These are phyloP conservation scores for Leptosphaerulina australis DNA, from an alignment of 2,329 filamentous ascomycete genomes.

Conservation along the genomic window DNA sequence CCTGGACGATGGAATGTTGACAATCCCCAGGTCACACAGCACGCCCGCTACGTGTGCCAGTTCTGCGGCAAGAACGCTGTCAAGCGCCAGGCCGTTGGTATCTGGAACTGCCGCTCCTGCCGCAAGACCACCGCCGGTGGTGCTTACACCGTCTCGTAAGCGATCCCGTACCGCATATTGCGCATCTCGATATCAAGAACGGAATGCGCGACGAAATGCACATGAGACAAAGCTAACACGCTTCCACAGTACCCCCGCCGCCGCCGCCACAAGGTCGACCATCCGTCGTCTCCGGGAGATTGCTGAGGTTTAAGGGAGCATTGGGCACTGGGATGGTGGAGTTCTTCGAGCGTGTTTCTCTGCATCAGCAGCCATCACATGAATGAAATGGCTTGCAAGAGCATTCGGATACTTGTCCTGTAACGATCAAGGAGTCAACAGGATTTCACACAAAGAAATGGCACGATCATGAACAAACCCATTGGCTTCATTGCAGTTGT, in stretches of 20 bases:
- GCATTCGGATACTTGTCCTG: slow-evolving; percentile 44
- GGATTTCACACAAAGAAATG: slow-evolving; percentile 46
- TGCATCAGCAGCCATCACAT: slow-evolving; percentile 39
- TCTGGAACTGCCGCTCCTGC: slow-evolving; percentile 97
- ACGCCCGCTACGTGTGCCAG: slow-evolving; percentile 93
- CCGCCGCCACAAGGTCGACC: slow-evolving; percentile 92
- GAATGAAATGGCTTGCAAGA: slow-evolving; percentile 36
- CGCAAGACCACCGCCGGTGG: slow-evolving; percentile 92
- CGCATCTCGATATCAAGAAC: neutral
- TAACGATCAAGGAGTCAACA: slow-evolving; percentile 45
- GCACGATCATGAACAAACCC: slow-evolving; percentile 42
- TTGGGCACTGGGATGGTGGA: slow-evolving; percentile 41
- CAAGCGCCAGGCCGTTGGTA: slow-evolving; percentile 86
- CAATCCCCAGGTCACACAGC: slow-evolving; percentile 75
- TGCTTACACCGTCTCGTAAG: slow-evolving; percentile 96
- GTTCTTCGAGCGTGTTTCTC: slow-evolving; percentile 47
- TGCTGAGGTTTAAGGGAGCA: slow-evolving; percentile 78
- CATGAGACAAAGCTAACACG: slow-evolving; percentile 32
- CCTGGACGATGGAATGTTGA: slow-evolving; percentile 29
- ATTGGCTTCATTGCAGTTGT: neutral
- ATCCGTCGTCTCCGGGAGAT: slow-evolving; percentile 97
- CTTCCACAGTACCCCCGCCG: slow-evolving; percentile 78
- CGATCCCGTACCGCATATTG: slow-evolving; percentile 16
- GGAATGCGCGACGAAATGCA: neutral
- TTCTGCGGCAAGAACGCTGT: slow-evolving; percentile 93